Base-by-base conservation (phyloP, 768 basidiomycete species). In the Boletus pseudo-olivaceus region DNA sequence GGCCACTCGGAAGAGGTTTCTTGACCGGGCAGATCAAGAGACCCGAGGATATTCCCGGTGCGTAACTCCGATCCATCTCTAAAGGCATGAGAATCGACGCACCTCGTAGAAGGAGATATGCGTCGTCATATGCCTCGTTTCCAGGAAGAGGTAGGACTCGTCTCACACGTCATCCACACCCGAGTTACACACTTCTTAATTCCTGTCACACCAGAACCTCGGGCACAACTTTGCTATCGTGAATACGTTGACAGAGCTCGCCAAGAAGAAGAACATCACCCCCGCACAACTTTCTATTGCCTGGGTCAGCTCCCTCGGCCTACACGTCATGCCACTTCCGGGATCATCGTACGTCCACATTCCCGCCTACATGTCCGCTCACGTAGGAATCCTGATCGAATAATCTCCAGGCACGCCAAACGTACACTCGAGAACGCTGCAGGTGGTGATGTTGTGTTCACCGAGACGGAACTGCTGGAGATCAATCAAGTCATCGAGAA, bases 1-100 rank as follows among this genome's bases (percentile, higher is more conserved):
- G 78, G 33, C 82, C 82, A 0, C 74, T 83, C 1, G 82, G 82
- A 6, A 70, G 73, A 17, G 82, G 82, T 3, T 73, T 83, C 64
- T 68, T 84, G 32, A 78, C 79, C 0, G 82, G 82, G 1, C 64
- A 75, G 32, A 74, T 83, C 62, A 80, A 76, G 59, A 66, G 60
- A 30, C 51, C 40, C 2, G 65, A 69, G 8, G 76, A 78, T 23
- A 26, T 79, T 27, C 65, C 67, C 20, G 67, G 71, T 64, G 30
- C 37, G 62, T 20, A 15, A 34, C 34, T 20, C 7, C 26, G 5
- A 7, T 14, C 0, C 26, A 30, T 6, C 2, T 43, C 2, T 14
- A 6, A 11, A 26, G 6, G 30, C 8, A 33, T 4, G 1, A 27
- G 11, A 6, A 7, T 4, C 29, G 10, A 46, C 2, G 1, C 27